Evolutionary conservation across 139 green algal species (phyloP), one percentile per base, ranked within the genome.

Genomic region (Chlorella sp.): DNA sequence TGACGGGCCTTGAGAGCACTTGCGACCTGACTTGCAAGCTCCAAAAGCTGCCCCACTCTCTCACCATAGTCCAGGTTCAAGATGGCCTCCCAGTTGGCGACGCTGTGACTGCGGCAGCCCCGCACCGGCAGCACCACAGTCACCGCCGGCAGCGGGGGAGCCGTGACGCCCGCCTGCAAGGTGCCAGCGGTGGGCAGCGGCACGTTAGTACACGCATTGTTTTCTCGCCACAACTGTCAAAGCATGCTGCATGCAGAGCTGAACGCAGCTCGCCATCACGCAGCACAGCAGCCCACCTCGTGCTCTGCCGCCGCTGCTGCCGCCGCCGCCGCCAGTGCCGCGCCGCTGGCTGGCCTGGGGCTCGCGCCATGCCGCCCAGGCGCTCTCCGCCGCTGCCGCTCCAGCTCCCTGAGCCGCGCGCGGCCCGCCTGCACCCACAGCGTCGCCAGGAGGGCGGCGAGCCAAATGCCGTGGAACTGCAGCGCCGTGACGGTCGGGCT

Each of bases 91-190:
- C 94, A 97, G 81, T 95, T 96, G 56, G 36, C 30, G 16, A 87
- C 11, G 76, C 90, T 95, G 88, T 96, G 86, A 17, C 69, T 64
- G 25, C 90, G 88, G 62, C 84, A 90, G 20, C 94, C 94, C 56
- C 94, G 93, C 18, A 96, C 89, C 2, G 94, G 94, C 68, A 96
- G 82, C 4, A 97, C 74, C 16, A 97, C 87, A 2, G 88, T 85
- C 18, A 97, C 86, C 1, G 67, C 64, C 0, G 94, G 94, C 67
- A 82, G 74, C 74, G 18, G 36, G 32, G 44, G 23, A 23, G 51
- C 51, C 13, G 51, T 15, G 9, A 28, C 16, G 32, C 71, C 60
- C 36, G 57, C 82, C 71, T 81, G 72, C 41, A 82, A 41, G n/a
- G n/a, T n/a, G n/a, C n/a, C n/a, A n/a, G n/a, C n/a, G n/a, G n/a